Conservation (phyloP, 805 yeast genomes). For the Kluyveromyces dobzhanskii region DNA sequence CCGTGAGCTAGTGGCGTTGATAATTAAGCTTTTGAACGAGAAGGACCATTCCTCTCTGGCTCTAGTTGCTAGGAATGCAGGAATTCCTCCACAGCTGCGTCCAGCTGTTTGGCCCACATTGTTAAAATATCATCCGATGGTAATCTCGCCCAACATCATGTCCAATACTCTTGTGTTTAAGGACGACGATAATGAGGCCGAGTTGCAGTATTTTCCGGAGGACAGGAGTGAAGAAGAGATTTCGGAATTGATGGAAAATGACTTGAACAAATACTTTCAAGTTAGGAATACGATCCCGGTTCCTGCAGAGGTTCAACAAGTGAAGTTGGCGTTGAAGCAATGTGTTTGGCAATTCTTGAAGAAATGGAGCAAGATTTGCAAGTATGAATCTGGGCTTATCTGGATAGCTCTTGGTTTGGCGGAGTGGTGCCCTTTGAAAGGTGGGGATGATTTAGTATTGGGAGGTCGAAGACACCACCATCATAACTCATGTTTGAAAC, state of each 20-base stretch:
- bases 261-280: slow-evolving; percentile 51
- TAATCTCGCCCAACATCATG: slow-evolving; percentile 60
- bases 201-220: slow-evolving; percentile 11
- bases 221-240: slow-evolving; percentile 14
- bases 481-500: slow-evolving; percentile 7
- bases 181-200: slow-evolving; percentile 3
- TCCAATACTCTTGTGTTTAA: slow-evolving; percentile 36
- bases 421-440: slow-evolving; percentile 76
- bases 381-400: slow-evolving; percentile 73
- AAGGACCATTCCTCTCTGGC: slow-evolving; percentile 73
- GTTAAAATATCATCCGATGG: slow-evolving; percentile 78
- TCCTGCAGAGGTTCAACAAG: slow-evolving; percentile 34
- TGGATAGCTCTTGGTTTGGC: slow-evolving; percentile 87
- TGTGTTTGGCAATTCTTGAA: slow-evolving; percentile 55
- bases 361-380: slow-evolving; percentile 73
- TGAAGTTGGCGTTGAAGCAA: slow-evolving; percentile 48
- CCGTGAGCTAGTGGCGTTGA: slow-evolving; percentile 34
- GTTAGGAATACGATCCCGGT: slow-evolving; percentile 22
- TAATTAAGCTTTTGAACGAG: slow-evolving; percentile 45
- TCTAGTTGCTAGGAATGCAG: slow-evolving; percentile 68
- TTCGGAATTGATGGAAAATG: slow-evolving; percentile 41
- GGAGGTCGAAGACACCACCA: slow-evolving; percentile 20
- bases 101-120: slow-evolving; percentile 79
- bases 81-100: slow-evolving; percentile 77
- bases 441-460: slow-evolving; percentile 23